Base-by-base conservation (phyloP, 768 basidiomycete species). In the Trametes maxima region DNA sequence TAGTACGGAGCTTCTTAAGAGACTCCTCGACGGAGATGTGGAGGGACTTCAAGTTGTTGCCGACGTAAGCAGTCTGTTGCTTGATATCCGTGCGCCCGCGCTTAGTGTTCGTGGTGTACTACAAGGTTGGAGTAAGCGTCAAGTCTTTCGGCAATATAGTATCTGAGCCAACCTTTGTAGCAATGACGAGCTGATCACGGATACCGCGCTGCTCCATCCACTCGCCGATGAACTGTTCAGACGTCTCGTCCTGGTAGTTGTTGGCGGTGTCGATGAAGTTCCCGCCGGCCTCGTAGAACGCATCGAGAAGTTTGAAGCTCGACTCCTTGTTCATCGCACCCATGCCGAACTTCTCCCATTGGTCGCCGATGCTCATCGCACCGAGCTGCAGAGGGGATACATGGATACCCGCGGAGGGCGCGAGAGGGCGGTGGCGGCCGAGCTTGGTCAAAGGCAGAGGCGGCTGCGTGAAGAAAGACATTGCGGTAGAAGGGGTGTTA, bases 1-100 rank as follows among this genome's bases (percentile, higher is more conserved):
- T 73, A 0, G 85, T 87, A 45, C 83, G 73, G 19, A 89, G 76
- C 61, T 85, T 86, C 62, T 74, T 74, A 55, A 82, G 70, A 37
- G 73, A 75, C 1, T 69, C 73, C n/a, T 73, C 71, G 5, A 78
- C 68, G 6, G 72, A 75, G 45, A 74, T 21, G 37, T 60, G 64
- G 46, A 79, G 55, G 1, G 65, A 70, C 66, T 79, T 79, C 54
- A 72, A 60, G 63, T 70, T 65, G 72, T 81, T 82, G 12, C 80
- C 80, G 21, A 62, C 63, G 64, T 75, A 81, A 72, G 82, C 78
- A 66, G 77, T 53, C 49, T 72, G 61, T 70, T 75, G 48, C 69
- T 57, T 54, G 52, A 74, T 40, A 11, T 59, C 39, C 11, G 68
- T 47, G 2, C 43, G 52, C 5, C 57, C 57, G 10, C 65, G 68